phyloP scores from a whole-genome alignment of 2,329 filamentous ascomycete species.

The Tolypocladium guangdongense region DNA sequence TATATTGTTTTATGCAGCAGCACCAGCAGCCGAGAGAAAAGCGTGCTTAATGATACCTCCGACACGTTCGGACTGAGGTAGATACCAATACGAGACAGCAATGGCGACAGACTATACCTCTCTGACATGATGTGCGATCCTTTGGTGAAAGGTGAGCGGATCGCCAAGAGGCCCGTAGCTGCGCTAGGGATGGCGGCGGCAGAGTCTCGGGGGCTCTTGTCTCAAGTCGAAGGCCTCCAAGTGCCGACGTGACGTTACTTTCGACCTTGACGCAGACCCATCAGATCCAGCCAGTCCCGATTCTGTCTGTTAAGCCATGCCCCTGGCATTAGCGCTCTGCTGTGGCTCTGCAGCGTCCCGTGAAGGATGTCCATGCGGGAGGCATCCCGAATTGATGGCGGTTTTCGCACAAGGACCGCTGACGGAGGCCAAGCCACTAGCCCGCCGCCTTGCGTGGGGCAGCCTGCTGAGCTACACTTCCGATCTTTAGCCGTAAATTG shows the following conservation, averaged over 20 bases:
- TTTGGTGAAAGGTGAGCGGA: background rate
- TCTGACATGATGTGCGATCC: background rate
- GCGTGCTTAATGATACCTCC: slow-evolving; percentile 12
- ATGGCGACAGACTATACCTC: background rate
- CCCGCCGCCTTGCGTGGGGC: background rate
- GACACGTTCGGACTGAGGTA: background rate
- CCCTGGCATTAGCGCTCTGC: background rate
- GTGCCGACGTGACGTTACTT: slow-evolving; percentile 1
- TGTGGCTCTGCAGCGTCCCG: background rate
- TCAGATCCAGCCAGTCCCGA: background rate
- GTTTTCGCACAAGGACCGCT: background rate
- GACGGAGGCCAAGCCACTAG: slow-evolving; percentile 3
- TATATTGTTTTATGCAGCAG: background rate
- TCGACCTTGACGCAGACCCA: background rate
- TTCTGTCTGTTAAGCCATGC: background rate
- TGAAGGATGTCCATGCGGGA: background rate
- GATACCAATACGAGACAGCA: slow-evolving; percentile 3
- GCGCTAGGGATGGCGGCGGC: background rate
- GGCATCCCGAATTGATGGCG: background rate
- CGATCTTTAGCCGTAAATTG: background rate
- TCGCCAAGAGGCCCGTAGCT: background rate
- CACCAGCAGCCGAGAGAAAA: slow-evolving; percentile 5
- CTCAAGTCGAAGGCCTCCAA: background rate
- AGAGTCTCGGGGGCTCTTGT: background rate
- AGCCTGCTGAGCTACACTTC: background rate